Base-by-base conservation (phyloP, 306 rosid species). In the Citrullus mucosospermus region DNA sequence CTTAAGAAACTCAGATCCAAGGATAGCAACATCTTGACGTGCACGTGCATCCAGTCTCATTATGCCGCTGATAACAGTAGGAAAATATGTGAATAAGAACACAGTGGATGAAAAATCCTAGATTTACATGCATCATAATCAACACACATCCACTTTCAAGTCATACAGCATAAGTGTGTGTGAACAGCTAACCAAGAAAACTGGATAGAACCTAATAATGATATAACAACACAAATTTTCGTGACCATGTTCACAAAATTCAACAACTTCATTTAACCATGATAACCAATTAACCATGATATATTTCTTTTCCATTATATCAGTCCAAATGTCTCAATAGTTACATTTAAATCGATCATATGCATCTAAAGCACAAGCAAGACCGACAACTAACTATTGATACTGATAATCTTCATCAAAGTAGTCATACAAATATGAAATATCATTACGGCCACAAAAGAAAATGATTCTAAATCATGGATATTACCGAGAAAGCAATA, bases 21-120 rank as follows among this genome's bases (percentile, higher is more conserved):
- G 92, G 78, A 94, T 85, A 77, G 98, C 93, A 82, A 95, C 86
- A 79, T 85, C 97, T 89, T 89, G 96, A 55, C 96, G 93, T 11
- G 86, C 98, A 76, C 90, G 95, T 36, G 95, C 96, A 86, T 94
- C 89, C 88, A 92, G 79, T 76, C 95, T 90, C 96, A 85, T 88
- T 87, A 94, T 90, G 82, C 98, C 96, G 74, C 98, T 94, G 88
- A 63, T 44, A 85, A 80, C 68, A 85, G 69, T 69, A 59, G 71
- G 25, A 70, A 68, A 68, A 68, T 3, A 70, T 22, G 38, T 11
- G 2, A 48, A 46, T 48, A 71, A 11, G 16, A 50, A 4, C 77
- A 70, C 25, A 77, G 77, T 82, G 44, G 53, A 78, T 82, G 72
- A 87, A 75, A 44, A 54, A 53, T 85, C 57, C 70, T 82, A 55